These are phyloP conservation scores for Cercospora beticola DNA, from an alignment of 2,329 filamentous ascomycete genomes.

Conservation along the genomic window DNA sequence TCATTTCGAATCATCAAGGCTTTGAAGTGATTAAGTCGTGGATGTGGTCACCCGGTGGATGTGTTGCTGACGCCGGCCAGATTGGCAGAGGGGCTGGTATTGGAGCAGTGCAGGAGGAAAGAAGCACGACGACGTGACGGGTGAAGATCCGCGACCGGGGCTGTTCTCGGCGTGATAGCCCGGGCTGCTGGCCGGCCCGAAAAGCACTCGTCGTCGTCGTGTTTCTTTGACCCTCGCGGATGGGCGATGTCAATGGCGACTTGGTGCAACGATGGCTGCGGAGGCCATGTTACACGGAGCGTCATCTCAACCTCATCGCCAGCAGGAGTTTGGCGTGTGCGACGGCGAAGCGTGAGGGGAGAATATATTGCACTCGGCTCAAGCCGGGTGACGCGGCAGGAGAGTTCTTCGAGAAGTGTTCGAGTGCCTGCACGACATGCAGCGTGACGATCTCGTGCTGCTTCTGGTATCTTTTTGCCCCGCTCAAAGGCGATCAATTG, in stretches of 20 bases:
- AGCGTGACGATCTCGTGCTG: not conserved
- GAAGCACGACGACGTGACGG: not conserved
- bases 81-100: not conserved
- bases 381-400: slow-evolving; percentile 3
- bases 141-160: not conserved
- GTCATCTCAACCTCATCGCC: not conserved
- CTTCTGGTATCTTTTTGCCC: not conserved
- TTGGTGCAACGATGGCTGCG: not conserved
- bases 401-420: not conserved
- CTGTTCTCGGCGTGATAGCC: slow-evolving; percentile 5
- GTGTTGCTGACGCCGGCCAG: not conserved
- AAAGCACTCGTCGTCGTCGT: not conserved
- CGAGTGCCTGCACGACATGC: not conserved
- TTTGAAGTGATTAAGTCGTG: not conserved
- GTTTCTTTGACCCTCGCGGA: not conserved
- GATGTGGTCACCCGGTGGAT: not conserved
- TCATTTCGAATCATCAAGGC: not conserved
- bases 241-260: not conserved
- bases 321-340: not conserved
- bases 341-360: not conserved
- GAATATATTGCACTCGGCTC: not conserved
- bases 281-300: not conserved
- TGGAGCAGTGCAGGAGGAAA: not conserved
- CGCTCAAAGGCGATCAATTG: not conserved
- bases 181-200: not conserved